Evolutionary conservation across 192 early-diverging fungal genomes (phyloP).

Genomic region (Backusella tarrabulga): DNA sequence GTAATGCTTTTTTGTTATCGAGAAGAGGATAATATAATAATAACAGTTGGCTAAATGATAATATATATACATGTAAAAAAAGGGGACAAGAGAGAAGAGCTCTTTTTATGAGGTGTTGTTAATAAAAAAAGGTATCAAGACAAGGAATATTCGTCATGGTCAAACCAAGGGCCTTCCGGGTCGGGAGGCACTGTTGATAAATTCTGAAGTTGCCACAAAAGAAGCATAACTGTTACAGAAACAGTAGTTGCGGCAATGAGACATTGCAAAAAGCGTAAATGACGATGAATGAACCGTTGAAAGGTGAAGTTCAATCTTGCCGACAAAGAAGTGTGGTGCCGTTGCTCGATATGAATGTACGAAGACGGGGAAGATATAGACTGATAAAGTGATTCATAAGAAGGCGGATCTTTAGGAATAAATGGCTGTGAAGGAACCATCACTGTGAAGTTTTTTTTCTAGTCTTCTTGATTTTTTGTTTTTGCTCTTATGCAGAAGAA

Average conservation of each 20-base stretch:
- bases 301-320: not conserved
- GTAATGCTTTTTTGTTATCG: not conserved
- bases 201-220: constrained; percentile 33
- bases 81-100: not conserved
- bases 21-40: not conserved
- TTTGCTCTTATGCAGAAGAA: not conserved
- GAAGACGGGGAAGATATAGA: constrained; percentile 1
- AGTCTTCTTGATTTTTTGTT: not conserved
- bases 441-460: not conserved
- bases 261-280: constrained; percentile 19
- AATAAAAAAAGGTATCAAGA: not conserved
- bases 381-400: constrained; percentile 30
- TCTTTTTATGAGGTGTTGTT: not conserved
- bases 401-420: constrained; percentile 27
- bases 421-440: constrained; percentile 5
- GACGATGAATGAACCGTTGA: constrained; percentile 14
- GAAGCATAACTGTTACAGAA: constrained; percentile 27
- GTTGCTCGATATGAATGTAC: not conserved
- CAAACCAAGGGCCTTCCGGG: constrained; percentile 19
- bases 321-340: not conserved
- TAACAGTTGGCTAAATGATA: not conserved
- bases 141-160: constrained; percentile 8
- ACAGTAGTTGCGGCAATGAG: constrained; percentile 23
- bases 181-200: constrained; percentile 10
- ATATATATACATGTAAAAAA: not conserved